Conservation (phyloP, 2,329 filamentous ascomycete species). For the Colletotrichum chrysophilum region DNA sequence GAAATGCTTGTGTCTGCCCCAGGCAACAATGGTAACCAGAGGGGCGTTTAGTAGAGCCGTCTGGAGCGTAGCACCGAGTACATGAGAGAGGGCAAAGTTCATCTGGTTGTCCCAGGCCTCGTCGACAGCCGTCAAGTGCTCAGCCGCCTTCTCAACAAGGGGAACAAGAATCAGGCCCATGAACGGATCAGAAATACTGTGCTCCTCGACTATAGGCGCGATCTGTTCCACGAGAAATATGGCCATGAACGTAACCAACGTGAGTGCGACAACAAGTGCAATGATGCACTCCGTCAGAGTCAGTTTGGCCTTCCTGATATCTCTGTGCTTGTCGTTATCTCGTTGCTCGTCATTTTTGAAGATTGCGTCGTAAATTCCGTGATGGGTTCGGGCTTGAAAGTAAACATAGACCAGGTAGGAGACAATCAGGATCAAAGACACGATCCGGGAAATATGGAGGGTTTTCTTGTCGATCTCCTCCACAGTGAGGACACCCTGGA, state of each 20-base stretch:
- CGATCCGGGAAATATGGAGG: slow-evolving; percentile 71
- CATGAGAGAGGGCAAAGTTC: slow-evolving; percentile 85
- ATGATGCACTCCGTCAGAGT: slow-evolving; percentile 76
- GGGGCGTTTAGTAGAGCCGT: slow-evolving; percentile 89
- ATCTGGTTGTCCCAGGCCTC: slow-evolving; percentile 86
- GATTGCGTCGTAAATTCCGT: slow-evolving; percentile 77
- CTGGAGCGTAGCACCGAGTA: slow-evolving; percentile 86
- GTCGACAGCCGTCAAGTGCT: slow-evolving; percentile 83
- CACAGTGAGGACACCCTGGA: slow-evolving; percentile 17
- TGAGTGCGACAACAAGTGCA: slow-evolving; percentile 67
- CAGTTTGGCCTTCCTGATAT: slow-evolving; percentile 68
- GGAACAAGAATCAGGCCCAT: slow-evolving; percentile 79
- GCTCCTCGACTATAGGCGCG: slow-evolving; percentile 55
- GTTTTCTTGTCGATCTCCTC: slow-evolving; percentile 55
- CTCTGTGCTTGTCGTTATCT: slow-evolving; percentile 67
- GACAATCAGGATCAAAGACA: slow-evolving; percentile 72
- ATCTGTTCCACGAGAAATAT: slow-evolving; percentile 78
- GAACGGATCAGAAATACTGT: slow-evolving; percentile 55
- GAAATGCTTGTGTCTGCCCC: slow-evolving; percentile 75
- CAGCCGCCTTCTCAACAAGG: slow-evolving; percentile 84
- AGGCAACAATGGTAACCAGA: slow-evolving; percentile 81
- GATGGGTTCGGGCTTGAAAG: slow-evolving; percentile 80
- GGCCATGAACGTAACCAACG: slow-evolving; percentile 75
- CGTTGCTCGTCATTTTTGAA: slow-evolving; percentile 73
- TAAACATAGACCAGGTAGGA: slow-evolving; percentile 71